These are phyloP conservation scores for Mucor lusitanicus DNA, from an alignment of 371 early-diverging fungal genomes.

Conservation along the genomic window DNA sequence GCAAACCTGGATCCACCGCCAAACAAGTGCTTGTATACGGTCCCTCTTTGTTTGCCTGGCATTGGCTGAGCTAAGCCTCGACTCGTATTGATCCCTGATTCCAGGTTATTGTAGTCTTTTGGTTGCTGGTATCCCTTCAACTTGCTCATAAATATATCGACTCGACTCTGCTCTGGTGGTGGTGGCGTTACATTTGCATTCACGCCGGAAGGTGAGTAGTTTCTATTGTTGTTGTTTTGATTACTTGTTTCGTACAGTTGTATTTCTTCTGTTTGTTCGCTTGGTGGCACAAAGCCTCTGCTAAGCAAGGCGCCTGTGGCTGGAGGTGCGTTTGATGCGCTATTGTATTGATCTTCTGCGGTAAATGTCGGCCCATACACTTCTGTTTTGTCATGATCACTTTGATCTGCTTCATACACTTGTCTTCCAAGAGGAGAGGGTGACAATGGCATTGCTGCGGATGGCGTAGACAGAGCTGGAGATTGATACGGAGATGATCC, in stretches of 20 bases:
- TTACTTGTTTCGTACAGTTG: conserved; percentile 5
- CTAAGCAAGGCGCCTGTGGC: background rate
- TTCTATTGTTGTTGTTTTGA: background rate
- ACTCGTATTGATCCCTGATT: background rate
- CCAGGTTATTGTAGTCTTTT: background rate
- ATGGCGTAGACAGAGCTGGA: background rate
- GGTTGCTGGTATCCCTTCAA: conserved; percentile 8
- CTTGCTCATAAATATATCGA: conserved; percentile 12
- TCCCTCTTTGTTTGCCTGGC: conserved; percentile 9
- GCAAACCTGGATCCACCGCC: conserved; percentile 9
- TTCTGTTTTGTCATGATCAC: background rate
- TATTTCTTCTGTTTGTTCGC: background rate
- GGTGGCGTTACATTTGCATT: background rate
- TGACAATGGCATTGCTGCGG: background rate
- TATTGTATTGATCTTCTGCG: conserved; percentile 8
- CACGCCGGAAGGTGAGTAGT: background rate
- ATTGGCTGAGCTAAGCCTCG: background rate
- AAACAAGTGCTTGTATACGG: conserved; percentile 8
- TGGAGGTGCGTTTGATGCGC: background rate
- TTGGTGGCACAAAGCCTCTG: conserved; percentile 13
- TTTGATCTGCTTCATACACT: background rate
- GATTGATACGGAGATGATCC: conserved; percentile 3
- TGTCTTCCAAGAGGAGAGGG: conserved; percentile 1
- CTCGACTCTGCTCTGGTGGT: conserved; percentile 9
- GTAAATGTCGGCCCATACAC: conserved; percentile 13